phyloP scores from a whole-genome alignment of 164 flowering plant genomes.

The Umbilicus rupestris region DNA sequence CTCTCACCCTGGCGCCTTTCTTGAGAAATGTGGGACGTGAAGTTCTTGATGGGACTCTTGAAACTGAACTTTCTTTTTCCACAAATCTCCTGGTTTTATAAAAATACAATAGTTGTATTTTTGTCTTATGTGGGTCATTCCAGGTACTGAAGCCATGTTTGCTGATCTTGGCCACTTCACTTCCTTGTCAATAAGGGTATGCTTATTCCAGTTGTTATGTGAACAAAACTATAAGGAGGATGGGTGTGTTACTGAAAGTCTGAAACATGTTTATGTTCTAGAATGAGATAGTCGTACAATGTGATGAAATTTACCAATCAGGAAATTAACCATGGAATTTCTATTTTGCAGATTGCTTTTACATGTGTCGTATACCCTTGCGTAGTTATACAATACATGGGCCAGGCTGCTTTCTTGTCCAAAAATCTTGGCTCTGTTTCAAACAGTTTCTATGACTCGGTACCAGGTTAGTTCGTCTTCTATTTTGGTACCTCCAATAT shows the following conservation, averaged over 20 bases:
- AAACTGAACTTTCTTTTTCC: background rate
- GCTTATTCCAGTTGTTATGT: background rate
- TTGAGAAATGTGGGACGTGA: background rate
- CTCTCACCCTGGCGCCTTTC: background rate
- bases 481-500: background rate
- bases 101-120: background rate
- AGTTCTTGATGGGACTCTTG: background rate
- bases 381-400: slow-evolving; percentile 72
- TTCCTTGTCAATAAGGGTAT: slow-evolving; percentile 55
- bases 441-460: slow-evolving; percentile 50
- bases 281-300: background rate
- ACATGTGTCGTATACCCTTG: slow-evolving; percentile 58
- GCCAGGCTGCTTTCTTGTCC: slow-evolving; percentile 82
- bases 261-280: background rate
- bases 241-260: background rate
- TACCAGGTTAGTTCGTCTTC: slow-evolving; percentile 42
- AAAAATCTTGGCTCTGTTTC: slow-evolving; percentile 30
- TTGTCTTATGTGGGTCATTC: slow-evolving; percentile 13
- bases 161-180: slow-evolving; percentile 87
- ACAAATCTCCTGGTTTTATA: background rate
- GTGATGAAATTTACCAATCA: background rate
- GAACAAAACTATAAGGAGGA: background rate
- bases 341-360: slow-evolving; percentile 65
- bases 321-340: background rate
- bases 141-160: slow-evolving; percentile 91